A percentile compares a stretch with the other conserved stretches of the same genome.
These are phyloP conservation scores for Fusarium subtropicale DNA, from an alignment of 2,329 filamentous ascomycete species.

Conservation along the genomic window DNA sequence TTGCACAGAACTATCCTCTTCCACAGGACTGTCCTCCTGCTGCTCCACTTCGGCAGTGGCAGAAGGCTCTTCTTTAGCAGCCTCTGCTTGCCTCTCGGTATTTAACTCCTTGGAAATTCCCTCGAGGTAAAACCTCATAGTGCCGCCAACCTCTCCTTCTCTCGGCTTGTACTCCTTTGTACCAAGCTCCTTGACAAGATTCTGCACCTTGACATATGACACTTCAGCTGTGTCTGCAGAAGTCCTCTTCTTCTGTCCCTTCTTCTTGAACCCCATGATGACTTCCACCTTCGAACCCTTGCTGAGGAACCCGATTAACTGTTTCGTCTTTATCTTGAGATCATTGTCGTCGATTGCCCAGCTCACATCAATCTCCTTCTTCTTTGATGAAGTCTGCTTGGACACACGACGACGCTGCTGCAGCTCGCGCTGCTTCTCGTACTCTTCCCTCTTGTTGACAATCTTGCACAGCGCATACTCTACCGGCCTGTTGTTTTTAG, in stretches of 20 bases:
- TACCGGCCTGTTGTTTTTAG: conserved; percentile 38
- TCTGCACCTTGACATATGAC: conserved; percentile 61
- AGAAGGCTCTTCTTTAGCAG: neutral
- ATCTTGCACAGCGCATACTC: conserved; percentile 76
- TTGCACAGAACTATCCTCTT: neutral
- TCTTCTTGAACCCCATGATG: conserved; percentile 70
- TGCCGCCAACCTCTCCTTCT: conserved; percentile 59
- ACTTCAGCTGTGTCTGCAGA: conserved; percentile 71
- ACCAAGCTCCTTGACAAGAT: conserved; percentile 50
- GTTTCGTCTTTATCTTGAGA: conserved; percentile 75
- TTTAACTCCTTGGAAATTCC: conserved; percentile 41
- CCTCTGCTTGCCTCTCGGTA: neutral
- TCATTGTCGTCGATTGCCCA: conserved; percentile 87
- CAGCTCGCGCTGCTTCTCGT: conserved; percentile 55
- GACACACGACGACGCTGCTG: conserved; percentile 60
- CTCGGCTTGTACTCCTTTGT: conserved; percentile 59
- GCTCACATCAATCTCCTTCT: conserved; percentile 88
- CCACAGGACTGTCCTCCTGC: neutral
- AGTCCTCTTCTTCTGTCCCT: conserved; percentile 68
- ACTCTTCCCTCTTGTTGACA: conserved; percentile 67
- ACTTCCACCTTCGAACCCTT: conserved; percentile 84
- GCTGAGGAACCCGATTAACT: conserved; percentile 74
- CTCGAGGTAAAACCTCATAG: conserved; percentile 59
- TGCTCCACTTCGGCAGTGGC: neutral
- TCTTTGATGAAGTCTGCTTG: conserved; percentile 55